Percentiles rank a stretch among this genome's conserved stretches.
Evolutionary conservation across 345 rosid species (phyloP).

Genomic region (Lepidium aucheri): DNA sequence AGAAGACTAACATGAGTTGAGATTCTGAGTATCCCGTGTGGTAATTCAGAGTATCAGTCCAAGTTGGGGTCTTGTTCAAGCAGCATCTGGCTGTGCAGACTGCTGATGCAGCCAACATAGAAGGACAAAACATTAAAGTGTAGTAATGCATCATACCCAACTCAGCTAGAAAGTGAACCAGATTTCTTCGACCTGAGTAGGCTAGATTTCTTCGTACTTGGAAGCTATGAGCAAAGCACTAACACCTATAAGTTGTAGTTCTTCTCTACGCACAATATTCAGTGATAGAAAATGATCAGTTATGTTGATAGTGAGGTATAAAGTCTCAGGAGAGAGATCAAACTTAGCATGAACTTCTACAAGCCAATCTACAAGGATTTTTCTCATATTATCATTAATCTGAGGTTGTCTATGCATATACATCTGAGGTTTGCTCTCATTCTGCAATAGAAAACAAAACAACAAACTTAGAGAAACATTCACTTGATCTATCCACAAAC

Average conservation of each 20-base stretch:
- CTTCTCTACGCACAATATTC: slow-evolving; percentile 63
- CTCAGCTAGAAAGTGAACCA: slow-evolving; percentile 79
- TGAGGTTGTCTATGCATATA: slow-evolving; percentile 75
- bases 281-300: slow-evolving; percentile 70
- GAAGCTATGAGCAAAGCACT: slow-evolving; percentile 79
- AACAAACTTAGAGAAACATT: neutral
- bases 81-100: slow-evolving; percentile 79
- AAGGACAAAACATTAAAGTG: slow-evolving; percentile 43
- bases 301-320: slow-evolving; percentile 80
- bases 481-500: neutral
- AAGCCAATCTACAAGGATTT: slow-evolving; percentile 85
- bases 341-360: slow-evolving; percentile 81
- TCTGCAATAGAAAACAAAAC: slow-evolving; percentile 30
- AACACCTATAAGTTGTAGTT: slow-evolving; percentile 77
- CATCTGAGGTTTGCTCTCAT: slow-evolving; percentile 53
- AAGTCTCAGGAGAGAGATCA: slow-evolving; percentile 75
- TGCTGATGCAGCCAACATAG: slow-evolving; percentile 92
- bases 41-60: slow-evolving; percentile 67
- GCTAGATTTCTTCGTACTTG: slow-evolving; percentile 96
- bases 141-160: slow-evolving; percentile 71
- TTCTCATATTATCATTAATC: slow-evolving; percentile 78
- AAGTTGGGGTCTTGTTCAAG: slow-evolving; percentile 41
- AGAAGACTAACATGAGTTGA: slow-evolving; percentile 47
- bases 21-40: slow-evolving; percentile 66
- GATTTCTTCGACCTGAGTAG: slow-evolving; percentile 96